Evolutionary conservation across 2,329 filamentous ascomycete genomes (phyloP), one percentile per base, ranked within the genome.

Genomic region (Monilinia fructicola): DNA sequence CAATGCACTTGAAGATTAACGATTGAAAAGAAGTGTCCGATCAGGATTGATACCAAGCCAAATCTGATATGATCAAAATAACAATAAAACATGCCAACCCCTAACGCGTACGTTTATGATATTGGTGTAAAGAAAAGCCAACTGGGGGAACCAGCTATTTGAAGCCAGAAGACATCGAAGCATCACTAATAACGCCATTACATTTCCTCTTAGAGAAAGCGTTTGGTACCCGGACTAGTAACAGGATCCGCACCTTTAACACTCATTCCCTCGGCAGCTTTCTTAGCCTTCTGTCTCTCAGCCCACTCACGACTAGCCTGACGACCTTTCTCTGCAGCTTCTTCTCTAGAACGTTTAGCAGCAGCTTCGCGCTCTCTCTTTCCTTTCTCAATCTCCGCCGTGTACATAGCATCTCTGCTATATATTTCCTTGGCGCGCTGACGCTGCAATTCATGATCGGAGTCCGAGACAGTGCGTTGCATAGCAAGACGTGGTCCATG

Each of bases 301-400:
- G 85, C 85, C 85, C 86, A 88, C 71, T 87, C 84, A 44, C 85
- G 81, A 70, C 85, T 85, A 67, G 84, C 81, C 74, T 81, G 79
- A 64, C 86, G 81, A 64, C 85, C 86, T 72, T 84, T 81, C 76
- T 89, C 85, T 12, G 87, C 86, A 31, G 87, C 87, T 72, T 86
- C 80, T 71, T 86, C 82, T 54, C 87, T 80, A 10, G 86, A 85
- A 65, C 79, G 73, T 72, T 82, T 85, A 18, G 85, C 82, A 48
- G 80, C 78, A 58, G 78, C 76, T 71, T 88, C 85, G 44, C 85
- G 81, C 68, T 85, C 83, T 11, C 79, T 79, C 71, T 79, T 83
- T 74, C 86, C 85, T 12, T 79, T 80, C 69, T 85, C 82, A 59
- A 81, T 81, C 55, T 82, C 82, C 53, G 79, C 78, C 1, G 76